These are phyloP conservation scores for Bryoglossum gracile DNA, from an alignment of 495 filamentous ascomycete species.

Conservation along the genomic window DNA sequence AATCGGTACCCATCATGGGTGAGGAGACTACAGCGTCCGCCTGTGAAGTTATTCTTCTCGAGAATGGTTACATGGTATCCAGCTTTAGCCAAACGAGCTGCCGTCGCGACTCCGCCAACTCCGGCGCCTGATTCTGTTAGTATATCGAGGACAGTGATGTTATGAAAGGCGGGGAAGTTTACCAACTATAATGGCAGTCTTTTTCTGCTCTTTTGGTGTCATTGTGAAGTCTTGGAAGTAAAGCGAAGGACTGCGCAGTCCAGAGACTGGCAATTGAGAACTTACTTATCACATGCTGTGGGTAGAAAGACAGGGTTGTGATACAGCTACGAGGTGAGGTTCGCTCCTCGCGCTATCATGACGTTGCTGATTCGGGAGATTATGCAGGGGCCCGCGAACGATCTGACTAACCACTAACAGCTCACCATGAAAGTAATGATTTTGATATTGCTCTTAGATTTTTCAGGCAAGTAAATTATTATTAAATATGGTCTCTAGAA, in stretches of 20 bases:
- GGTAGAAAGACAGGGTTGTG: too few species aligned
- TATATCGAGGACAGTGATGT: not conserved
- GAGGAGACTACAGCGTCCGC: constrained; percentile 56
- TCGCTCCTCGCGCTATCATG: too few species aligned
- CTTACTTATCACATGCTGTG: constrained; percentile 18
- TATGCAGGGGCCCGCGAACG: constrained; percentile 1
- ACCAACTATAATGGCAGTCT: constrained; percentile 44
- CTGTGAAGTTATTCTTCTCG: constrained; percentile 61
- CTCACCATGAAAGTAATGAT: not conserved
- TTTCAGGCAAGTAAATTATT: not conserved
- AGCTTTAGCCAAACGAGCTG: constrained; percentile 58
- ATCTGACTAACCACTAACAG: not conserved
- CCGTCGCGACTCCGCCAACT: constrained; percentile 58
- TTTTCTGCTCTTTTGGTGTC: constrained; percentile 23
- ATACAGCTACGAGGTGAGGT: too few species aligned
- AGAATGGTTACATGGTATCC: constrained; percentile 59
- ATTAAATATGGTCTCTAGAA: not conserved
- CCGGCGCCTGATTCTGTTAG: constrained; percentile 43
- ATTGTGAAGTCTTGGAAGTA: constrained; percentile 12
- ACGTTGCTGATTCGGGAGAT: constrained; percentile 5
- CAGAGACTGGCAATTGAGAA: constrained; percentile 10
- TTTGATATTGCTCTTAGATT: not conserved
- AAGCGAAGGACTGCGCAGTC: constrained; percentile 6
- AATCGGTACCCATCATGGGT: constrained; percentile 52
- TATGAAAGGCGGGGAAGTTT: constrained; percentile 9